A percentile compares a stretch with the other conserved stretches of the same genome.
Evolutionary conservation across 2,329 filamentous ascomycete genomes (phyloP).

Genomic region (Onygena corvina): DNA sequence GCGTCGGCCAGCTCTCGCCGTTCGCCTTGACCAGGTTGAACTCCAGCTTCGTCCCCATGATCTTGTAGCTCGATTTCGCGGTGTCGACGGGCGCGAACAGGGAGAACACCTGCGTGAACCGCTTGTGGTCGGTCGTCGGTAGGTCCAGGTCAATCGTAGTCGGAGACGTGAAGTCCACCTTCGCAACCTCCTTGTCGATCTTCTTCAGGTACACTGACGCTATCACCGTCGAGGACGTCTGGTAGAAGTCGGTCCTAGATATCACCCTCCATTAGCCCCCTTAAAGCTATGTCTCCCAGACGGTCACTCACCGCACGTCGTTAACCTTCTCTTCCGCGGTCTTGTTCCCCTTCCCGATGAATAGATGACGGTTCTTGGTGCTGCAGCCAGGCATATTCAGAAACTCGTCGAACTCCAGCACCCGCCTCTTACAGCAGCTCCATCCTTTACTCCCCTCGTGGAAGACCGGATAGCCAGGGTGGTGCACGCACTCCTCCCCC

Average conservation of each 20-base stretch:
- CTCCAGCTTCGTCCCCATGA: constrained; percentile 83
- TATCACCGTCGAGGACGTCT: constrained; percentile 73
- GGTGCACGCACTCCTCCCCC: constrained; percentile 69
- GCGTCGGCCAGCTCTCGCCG: constrained; percentile 69
- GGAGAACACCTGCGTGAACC: constrained; percentile 60
- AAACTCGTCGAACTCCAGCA: constrained; percentile 96
- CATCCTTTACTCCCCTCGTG: constrained; percentile 98
- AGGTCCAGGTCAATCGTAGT: constrained; percentile 63
- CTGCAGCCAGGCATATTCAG: constrained; percentile 88
- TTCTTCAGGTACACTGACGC: constrained; percentile 94
- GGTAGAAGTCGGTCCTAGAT: constrained; percentile 76
- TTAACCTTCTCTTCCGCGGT: constrained; percentile 63
- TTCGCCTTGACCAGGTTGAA: constrained; percentile 62
- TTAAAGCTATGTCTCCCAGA: background rate
- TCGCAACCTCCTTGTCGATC: constrained; percentile 70
- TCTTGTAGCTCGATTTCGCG: constrained; percentile 62
- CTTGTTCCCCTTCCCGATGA: constrained; percentile 60
- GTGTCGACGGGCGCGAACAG: constrained; percentile 68
- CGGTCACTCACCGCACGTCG: constrained; percentile 53
- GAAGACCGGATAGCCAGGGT: constrained; percentile 84
- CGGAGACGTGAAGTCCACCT: constrained; percentile 53
- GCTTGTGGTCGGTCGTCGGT: constrained; percentile 73
- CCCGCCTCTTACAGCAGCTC: constrained; percentile 88
- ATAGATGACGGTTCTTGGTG: constrained; percentile 70
- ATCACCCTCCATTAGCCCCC: constrained; percentile 8